Conservation (phyloP, 768 basidiomycete genomes). For the Obba rivulosa region DNA sequence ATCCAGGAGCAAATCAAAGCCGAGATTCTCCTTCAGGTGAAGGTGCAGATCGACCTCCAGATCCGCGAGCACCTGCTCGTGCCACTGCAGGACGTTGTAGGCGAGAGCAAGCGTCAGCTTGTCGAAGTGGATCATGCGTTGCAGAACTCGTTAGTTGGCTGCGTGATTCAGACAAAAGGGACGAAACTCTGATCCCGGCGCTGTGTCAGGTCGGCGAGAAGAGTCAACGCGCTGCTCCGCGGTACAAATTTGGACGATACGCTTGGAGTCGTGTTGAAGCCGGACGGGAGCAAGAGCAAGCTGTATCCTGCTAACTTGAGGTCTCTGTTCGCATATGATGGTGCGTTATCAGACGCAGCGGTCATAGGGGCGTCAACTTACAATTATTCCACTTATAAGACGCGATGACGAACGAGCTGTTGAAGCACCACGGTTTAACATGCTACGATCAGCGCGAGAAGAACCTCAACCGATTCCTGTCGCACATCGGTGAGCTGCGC, state of each 20-base stretch:
- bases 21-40: slow-evolving; percentile 40
- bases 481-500: slow-evolving; percentile 49
- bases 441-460: slow-evolving; percentile 35
- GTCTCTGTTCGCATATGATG: slow-evolving; percentile 46
- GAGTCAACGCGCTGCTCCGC: slow-evolving; percentile 40
- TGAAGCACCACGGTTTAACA: slow-evolving; percentile 45
- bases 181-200: too few species aligned
- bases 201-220: slow-evolving; percentile 39
- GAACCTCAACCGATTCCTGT: slow-evolving; percentile 53
- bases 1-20: slow-evolving; percentile 34
- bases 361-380: neutral
- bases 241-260: slow-evolving; percentile 36
- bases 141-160: slow-evolving; percentile 49
- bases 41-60: slow-evolving; percentile 42
- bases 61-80: slow-evolving; percentile 44
- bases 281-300: slow-evolving; percentile 41
- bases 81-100: slow-evolving; percentile 37
- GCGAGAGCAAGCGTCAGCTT: slow-evolving; percentile 39
- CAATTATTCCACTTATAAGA: slow-evolving; percentile 23
- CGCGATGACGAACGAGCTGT: slow-evolving; percentile 34
- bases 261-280: slow-evolving; percentile 41
- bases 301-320: slow-evolving; percentile 46
- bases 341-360: slow-evolving; percentile 30
- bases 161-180: too few species aligned
- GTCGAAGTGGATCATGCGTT: slow-evolving; percentile 39